phyloP scores from a whole-genome alignment of 2,329 filamentous ascomycete species.

The Onygenales sp. region DNA sequence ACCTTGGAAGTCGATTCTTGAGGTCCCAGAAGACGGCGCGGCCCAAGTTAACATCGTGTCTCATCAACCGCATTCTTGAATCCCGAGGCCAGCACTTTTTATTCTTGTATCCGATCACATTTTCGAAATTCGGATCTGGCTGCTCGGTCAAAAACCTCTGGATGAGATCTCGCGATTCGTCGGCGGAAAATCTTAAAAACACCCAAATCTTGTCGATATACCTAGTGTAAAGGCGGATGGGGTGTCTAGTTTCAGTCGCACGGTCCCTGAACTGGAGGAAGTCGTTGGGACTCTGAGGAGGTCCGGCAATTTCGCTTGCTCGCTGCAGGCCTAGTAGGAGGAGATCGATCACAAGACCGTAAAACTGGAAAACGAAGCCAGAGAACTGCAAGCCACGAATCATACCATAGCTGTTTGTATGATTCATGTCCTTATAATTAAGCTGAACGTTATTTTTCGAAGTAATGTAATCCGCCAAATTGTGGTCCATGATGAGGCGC shows the following conservation, averaged over 20 bases:
- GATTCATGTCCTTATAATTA: constrained; percentile 99
- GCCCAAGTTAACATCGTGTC: constrained; percentile 95
- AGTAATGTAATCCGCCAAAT: constrained; percentile 96
- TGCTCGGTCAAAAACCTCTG: constrained; percentile 97
- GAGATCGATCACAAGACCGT: constrained; percentile 88
- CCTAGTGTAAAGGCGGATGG: constrained; percentile 92
- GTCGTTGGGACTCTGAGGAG: constrained; percentile 88
- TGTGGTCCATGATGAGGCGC: constrained; percentile 97
- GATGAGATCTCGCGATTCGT: constrained; percentile 91
- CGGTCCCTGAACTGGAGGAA: constrained; percentile 95
- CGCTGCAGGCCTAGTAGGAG: constrained; percentile 85
- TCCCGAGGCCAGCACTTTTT: constrained; percentile 99
- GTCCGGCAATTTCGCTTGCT: constrained; percentile 95
- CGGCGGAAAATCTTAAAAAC: constrained; percentile 84
- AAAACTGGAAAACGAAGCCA: constrained; percentile 98
- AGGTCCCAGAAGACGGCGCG: constrained; percentile 98
- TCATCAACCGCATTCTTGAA: constrained; percentile 95
- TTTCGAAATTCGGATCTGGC: constrained; percentile 97
- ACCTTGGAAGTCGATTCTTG: constrained; percentile 90
- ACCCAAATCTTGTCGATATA: constrained; percentile 99
- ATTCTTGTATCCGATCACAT: constrained; percentile 97
- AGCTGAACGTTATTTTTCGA: constrained; percentile 99
- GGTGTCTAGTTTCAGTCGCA: constrained; percentile 84
- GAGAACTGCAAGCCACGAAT: constrained; percentile 97
- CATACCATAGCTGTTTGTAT: constrained; percentile 97